Evolutionary conservation across 2,329 filamentous ascomycete species (phyloP), one percentile per base, ranked within the genome.

Genomic region (Ceratocystis lukuohia): DNA sequence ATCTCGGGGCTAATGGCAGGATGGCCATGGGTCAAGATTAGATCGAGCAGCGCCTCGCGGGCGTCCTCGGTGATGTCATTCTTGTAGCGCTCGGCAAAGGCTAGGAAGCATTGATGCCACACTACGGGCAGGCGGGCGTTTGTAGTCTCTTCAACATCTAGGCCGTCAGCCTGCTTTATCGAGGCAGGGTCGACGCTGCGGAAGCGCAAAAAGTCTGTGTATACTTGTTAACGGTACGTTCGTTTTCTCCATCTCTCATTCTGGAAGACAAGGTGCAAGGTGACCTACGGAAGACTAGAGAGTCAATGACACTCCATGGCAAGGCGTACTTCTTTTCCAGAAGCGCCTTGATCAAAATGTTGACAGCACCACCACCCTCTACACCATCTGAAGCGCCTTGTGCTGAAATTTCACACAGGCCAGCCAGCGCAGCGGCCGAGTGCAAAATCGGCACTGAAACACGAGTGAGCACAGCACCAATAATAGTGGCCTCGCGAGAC

Each of bases 51-150:
- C 0, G 91, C 89, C 77, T 99, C 93, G 71, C 92, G 82, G 78
- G 96, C 92, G 71, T 96, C 92, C 75, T 96, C 92, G 1, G 91
- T 96, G 71, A 96, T 93, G 75, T 97, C 93, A 71, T 96, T 95
- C 73, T 91, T 87, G 77, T 97, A 99, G 66, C 93, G 82, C 77
- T 96, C 89, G 30, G 94, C 91, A 77, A 99, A 99, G 1, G 90
- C 88, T 65, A 99, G 78, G 37, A 99, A 79, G 71, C 88, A 91
- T 77, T 97, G 93, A 75, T 99, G 94, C 91, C 93, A 99, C 66
- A 99, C 85, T 6, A 99, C 91, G 0, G 95, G 94, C 70, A 97
- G 75, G 73, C 88, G 90, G 72, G 70, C 80, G 75, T 74, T 81
- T 68, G 76, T 78, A 68, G 74, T 77, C 8, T 80, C 75, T 79